phyloP scores from a whole-genome alignment of 2,329 filamentous ascomycete species.

The Monilinia polystroma region DNA sequence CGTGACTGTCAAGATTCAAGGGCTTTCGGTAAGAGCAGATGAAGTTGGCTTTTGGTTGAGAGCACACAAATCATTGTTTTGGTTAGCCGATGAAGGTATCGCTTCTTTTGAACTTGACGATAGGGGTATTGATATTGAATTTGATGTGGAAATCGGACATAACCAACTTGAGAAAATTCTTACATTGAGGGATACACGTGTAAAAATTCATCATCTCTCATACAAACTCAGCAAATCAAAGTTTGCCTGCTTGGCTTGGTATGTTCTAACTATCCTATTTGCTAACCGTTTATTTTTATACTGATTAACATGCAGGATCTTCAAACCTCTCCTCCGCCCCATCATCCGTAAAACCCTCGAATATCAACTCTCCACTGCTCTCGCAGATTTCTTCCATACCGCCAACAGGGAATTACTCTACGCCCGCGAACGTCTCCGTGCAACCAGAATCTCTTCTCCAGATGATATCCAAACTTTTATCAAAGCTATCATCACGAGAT shows the following conservation, averaged over 20 bases:
- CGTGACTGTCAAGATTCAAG: conserved; percentile 75
- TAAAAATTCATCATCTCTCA: conserved; percentile 82
- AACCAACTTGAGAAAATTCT: conserved; percentile 79
- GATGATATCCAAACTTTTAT: conserved; percentile 79
- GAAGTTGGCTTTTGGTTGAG: conserved; percentile 90
- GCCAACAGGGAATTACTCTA: conserved; percentile 85
- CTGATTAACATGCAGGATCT: conserved; percentile 43
- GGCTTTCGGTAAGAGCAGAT: conserved; percentile 78
- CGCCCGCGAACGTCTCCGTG: conserved; percentile 80
- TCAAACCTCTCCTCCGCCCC: conserved; percentile 81
- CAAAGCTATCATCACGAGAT: conserved; percentile 73
- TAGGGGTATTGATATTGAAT: conserved; percentile 78
- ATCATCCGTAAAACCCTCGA: conserved; percentile 79
- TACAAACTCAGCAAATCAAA: conserved; percentile 74
- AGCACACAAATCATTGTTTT: conserved; percentile 71
- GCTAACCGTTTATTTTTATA: background rate
- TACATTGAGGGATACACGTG: conserved; percentile 70
- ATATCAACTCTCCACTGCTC: conserved; percentile 68
- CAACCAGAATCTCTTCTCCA: conserved; percentile 78
- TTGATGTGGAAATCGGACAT: conserved; percentile 80
- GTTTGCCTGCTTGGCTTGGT: conserved; percentile 74
- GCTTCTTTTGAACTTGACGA: conserved; percentile 84
- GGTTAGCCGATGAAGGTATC: conserved; percentile 78
- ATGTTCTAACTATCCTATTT: background rate
- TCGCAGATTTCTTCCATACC: conserved; percentile 67